Base-by-base conservation (phyloP, 306 rosid species). In the Dalbergia cochinchinensis region DNA sequence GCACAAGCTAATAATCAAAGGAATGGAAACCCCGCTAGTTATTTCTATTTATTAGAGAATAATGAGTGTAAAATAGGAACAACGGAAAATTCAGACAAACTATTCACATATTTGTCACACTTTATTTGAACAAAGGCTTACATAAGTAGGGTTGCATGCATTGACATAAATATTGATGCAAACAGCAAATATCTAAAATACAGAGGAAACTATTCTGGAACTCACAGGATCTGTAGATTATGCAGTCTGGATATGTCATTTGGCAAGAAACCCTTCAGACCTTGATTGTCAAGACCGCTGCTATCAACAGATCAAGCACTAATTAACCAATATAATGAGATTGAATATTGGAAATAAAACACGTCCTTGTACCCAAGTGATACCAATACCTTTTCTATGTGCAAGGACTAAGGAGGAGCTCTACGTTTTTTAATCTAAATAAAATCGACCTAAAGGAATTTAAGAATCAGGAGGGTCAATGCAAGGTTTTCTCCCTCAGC, bases 211-310 rank as follows among this genome's bases (percentile, higher is more conserved):
- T 37, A 20, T 68, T 44, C 8, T 81, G 72, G 71, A 71, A 85
- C 92, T 88, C 64, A 92, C 94, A 92, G 51, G 91, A 78, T 87
- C 53, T 82, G 91, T 48, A 92, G 85, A 82, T 88, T 88, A 39
- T 6, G 82, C 74, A 92, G 76, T 79, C 77, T 86, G 59, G 90
- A 90, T 55, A 86, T 82, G 53, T 88, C 94, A 82, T 60, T 58
- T 60, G 83, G 90, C 82, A 92, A 83, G 84, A 80, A 87, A 55
- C 97, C 94, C 69, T 76, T 92, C 18, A 92, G 87, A 78, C 86
- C 97, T 85, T 90, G 94, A 73, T 84, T 92, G 87, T 82, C 94
- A 39, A 92, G 97, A 80, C 77, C 94, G 69, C 97, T 92, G 90
- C 51, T 81, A 86, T 48, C 66, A 67, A 82, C 45, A 82, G 62